Evolutionary conservation across 2,329 filamentous ascomycete genomes (phyloP), one percentile per base, ranked within the genome.

Genomic region (Nothopassalora personata): DNA sequence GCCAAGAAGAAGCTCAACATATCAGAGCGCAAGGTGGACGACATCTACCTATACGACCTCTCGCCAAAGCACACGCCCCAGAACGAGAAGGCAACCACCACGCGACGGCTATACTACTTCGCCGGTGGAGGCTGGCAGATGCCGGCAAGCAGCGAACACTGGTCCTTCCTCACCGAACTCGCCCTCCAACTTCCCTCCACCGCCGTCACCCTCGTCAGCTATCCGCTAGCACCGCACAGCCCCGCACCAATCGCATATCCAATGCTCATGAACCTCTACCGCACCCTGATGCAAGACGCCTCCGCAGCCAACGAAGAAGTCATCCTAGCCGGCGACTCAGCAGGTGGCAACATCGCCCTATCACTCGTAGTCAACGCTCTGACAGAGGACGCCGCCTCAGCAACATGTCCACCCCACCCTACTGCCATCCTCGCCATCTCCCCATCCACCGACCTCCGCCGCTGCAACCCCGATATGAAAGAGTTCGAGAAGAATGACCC

Each of bases 41-140:
- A 72, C 49, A 74, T 80, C 11, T 75, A 74, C 62, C 70, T 81
- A 19, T 82, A 81, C 69, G 78, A 80, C 53, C 60, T 80, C 5
- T 68, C 67, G 1, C 46, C 57, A 18, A 64, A 60, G 28, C 43
- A 45, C 9, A 18, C n/a, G 10, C 5, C 50, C 8, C 19, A 9
- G 15, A 8, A 59, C 57, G 55, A 47, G 18, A 51, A 28, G 34
- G 13, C 33, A 23, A 45, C 47, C 15, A 47, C 64, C 48, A 69
- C 64, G 52, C 59, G 46, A 19, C 36, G 52, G 27, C 51, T n/a
- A 10, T 79, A 81, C 60, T 85, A 84, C 60, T 83, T 83, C 61
- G 75, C 76, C 0, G 83, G 83, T 1, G 83, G 83, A 6, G 81
- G 80, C 3, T 85, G 83, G 79, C 80, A 81, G 60, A 73, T 73